Evolutionary conservation across 2,329 filamentous ascomycete species (phyloP).

Genomic region (Lizonia empirigonia): DNA sequence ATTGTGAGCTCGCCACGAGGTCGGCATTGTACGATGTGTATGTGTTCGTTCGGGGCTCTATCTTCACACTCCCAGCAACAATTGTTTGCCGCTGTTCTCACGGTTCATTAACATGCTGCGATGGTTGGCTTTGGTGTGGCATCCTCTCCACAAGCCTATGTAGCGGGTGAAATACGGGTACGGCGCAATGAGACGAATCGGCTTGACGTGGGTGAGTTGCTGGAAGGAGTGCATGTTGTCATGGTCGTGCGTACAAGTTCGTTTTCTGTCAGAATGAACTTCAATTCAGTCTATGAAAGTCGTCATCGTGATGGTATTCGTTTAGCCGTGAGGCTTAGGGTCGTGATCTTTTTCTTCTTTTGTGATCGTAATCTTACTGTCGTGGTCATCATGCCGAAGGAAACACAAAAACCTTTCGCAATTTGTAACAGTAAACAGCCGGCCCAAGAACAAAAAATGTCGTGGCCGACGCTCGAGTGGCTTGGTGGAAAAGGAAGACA

Average conservation of each 20-base stretch:
- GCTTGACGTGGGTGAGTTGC: no score
- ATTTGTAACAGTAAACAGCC: slow-evolving; percentile 23
- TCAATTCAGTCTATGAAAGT: slow-evolving; percentile 14
- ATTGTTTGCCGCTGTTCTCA: neutral
- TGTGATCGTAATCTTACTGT: slow-evolving; percentile 7
- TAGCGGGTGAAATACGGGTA: no score
- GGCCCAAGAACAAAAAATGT: slow-evolving; percentile 14
- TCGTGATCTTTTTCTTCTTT: slow-evolving; percentile 24
- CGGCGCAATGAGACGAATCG: no score
- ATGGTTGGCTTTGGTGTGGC: neutral
- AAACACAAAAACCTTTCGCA: slow-evolving; percentile 17
- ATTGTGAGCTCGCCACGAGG: neutral
- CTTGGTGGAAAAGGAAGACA: slow-evolving; percentile 8
- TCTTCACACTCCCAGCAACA: neutral
- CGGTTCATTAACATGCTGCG: neutral
- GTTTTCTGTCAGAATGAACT: neutral
- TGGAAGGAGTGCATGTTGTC: no score
- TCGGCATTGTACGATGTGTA: no score
- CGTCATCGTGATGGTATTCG: slow-evolving; percentile 16
- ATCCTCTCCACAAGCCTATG: neutral
- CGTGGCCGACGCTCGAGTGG: neutral
- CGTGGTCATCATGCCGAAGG: slow-evolving; percentile 5
- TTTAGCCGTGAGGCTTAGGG: slow-evolving; percentile 12
- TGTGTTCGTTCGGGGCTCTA: neutral
- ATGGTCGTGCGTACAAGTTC: neutral